Percentiles rank a stretch among this genome's conserved stretches.
These are phyloP conservation scores for Euphorbia tirucalli DNA, from an alignment of 345 rosid species.

Conservation along the genomic window DNA sequence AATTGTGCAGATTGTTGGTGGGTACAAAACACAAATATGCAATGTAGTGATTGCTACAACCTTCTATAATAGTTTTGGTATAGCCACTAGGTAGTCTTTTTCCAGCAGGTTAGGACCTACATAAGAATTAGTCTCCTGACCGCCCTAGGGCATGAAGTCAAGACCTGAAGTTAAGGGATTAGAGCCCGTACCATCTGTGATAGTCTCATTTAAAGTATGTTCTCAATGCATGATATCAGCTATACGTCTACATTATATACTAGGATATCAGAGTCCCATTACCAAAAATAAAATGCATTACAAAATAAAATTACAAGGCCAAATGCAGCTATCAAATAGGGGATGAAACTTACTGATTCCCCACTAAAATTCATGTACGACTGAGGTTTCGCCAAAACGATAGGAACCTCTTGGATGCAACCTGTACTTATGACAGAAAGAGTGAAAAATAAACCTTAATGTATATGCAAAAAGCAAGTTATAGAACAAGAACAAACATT, in stretches of 20 bases:
- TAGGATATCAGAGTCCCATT: neutral
- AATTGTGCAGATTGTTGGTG: neutral
- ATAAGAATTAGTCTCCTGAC: neutral
- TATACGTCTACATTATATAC: neutral
- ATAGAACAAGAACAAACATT: neutral
- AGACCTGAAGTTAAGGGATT: neutral
- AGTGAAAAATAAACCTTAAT: slow-evolving; percentile 36
- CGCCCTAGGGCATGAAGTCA: neutral
- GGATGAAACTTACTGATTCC: slow-evolving; percentile 60
- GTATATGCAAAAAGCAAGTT: slow-evolving; percentile 1
- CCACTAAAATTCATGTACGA: slow-evolving; percentile 95
- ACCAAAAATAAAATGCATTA: neutral
- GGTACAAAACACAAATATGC: neutral
- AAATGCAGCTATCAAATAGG: neutral
- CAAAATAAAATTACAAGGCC: neutral
- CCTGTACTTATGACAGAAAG: slow-evolving; percentile 58
- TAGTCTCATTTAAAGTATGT: neutral
- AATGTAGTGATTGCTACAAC: neutral
- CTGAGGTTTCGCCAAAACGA: slow-evolving; percentile 86
- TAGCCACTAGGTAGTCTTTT: too few relatives aligned
- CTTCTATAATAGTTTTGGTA: too few relatives aligned
- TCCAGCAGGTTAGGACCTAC: too few relatives aligned
- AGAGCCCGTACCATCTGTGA: neutral
- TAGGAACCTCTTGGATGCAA: slow-evolving; percentile 80
- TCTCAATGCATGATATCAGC: neutral